Evolutionary conservation across 306 rosid genomes (phyloP), one percentile per base, ranked within the genome.

Genomic region (Rosa persica): DNA sequence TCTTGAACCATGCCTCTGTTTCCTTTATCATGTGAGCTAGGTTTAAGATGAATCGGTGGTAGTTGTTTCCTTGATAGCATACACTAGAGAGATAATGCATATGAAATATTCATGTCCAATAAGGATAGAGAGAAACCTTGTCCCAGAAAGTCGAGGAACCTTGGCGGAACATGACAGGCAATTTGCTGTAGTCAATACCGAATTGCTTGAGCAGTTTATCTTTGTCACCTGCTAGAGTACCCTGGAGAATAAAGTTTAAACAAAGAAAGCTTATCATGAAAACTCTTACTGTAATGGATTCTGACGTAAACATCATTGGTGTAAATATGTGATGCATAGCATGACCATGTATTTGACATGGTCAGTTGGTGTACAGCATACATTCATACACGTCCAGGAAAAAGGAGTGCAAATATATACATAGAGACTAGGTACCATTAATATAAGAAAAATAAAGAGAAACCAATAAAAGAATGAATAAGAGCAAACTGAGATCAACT

Each of bases 71-170:
- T 25, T 81, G 22, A 40, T 46, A 49, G 22, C 15, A 68, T 3
- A 65, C 38, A 70, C 12, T 30, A 72, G 30, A 67, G 4, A 60
- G 11, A 72, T 16, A 38, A 47, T 15, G 46, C 52, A 65, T 48
- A 61, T 17, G 27, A 19, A 48, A 70, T 38, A 38, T 49, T 69
- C 22, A 22, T 5, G 11, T 67, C 30, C 67, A 47, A 79, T 19
- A 22, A 20, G 49, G 55, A 79, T 13, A 74, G 39, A 52, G 72
- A 57, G 65, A 65, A 71, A 79, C 86, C 80, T 79, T 75, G 70
- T 86, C 88, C 93, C 97, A 75, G 72, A 85, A 94, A 78, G 77
- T 84, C 0, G 89, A 92, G 76, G 97, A 92, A 43, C 97, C 98
- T 76, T 72, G 91, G 76, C 89, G 88, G 72, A 85, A 92, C 89